Conservation (phyloP, 192 early-diverging fungal species). For the Martensiomyces pterosporus region DNA sequence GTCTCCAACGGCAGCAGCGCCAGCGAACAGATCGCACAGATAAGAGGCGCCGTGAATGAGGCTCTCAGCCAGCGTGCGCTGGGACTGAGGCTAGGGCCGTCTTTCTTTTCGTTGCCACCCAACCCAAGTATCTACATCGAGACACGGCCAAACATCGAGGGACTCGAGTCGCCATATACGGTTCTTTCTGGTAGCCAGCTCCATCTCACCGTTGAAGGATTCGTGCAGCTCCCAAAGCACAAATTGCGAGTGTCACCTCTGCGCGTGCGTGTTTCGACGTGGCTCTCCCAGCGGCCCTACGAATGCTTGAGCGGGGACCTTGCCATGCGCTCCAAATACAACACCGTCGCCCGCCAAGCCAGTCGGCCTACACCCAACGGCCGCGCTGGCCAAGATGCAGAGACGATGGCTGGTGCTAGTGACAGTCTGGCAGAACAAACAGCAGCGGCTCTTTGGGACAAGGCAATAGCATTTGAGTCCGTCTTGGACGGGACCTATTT, state of each 20-base stretch:
- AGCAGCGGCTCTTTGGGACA: slow-evolving; percentile 7
- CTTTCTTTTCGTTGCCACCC: slow-evolving; percentile 25
- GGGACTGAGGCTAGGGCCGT: slow-evolving; percentile 16
- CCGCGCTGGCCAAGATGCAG: too few species aligned
- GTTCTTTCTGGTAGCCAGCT: slow-evolving; percentile 40
- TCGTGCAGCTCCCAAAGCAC: slow-evolving; percentile 19
- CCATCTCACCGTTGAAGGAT: slow-evolving; percentile 39
- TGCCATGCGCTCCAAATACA: slow-evolving; percentile 10
- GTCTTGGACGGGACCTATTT: slow-evolving; percentile 34
- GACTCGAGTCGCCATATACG: slow-evolving; percentile 5
- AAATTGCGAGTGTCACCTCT: neutral
- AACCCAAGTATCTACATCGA: slow-evolving; percentile 26
- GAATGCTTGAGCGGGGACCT: slow-evolving; percentile 14
- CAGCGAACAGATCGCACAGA: too few species aligned
- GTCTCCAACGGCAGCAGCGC: neutral
- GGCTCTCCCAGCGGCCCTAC: slow-evolving; percentile 30
- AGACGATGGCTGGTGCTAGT: too few species aligned
- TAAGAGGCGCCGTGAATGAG: too few species aligned
- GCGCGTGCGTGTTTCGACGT: slow-evolving; percentile 23
- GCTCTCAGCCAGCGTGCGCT: too few species aligned
- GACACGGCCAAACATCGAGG: slow-evolving; percentile 29
- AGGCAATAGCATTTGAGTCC: slow-evolving; percentile 28
- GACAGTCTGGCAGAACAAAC: neutral
- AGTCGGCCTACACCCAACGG: neutral
- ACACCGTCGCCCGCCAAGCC: slow-evolving; percentile 14